Percentiles rank a stretch among this genome's conserved stretches.
phyloP scores from a whole-genome alignment of 345 rosid species.

The Kernera saxatilis region DNA sequence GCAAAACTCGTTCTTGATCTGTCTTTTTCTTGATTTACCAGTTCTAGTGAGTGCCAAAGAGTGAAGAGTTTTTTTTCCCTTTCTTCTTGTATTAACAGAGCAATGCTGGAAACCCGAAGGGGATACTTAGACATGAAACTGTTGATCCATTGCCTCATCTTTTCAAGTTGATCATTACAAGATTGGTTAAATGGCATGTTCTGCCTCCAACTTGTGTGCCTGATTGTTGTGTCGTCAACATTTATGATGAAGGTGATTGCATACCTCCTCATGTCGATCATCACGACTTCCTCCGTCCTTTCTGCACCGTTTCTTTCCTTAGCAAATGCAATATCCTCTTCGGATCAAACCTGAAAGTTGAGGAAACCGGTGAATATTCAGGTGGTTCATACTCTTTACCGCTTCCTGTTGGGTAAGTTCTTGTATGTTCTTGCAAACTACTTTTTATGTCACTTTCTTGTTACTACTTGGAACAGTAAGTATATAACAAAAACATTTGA shows the following conservation, averaged over 20 bases:
- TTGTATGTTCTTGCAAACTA: background rate
- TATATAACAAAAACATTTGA: background rate
- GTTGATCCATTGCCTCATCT: slow-evolving; percentile 50
- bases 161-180: slow-evolving; percentile 45
- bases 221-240: slow-evolving; percentile 57
- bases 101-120: slow-evolving; percentile 42
- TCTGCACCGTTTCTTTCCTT: slow-evolving; percentile 55
- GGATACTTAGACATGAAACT: slow-evolving; percentile 44
- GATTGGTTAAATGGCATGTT: slow-evolving; percentile 49
- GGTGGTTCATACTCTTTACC: slow-evolving; percentile 45
- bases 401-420: slow-evolving; percentile 40
- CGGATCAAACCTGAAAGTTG: slow-evolving; percentile 43
- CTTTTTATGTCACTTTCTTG: background rate
- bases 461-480: background rate
- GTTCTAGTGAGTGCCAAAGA: background rate
- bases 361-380: slow-evolving; percentile 40
- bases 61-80: background rate
- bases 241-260: slow-evolving; percentile 60
- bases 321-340: slow-evolving; percentile 42
- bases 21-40: background rate
- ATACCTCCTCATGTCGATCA: slow-evolving; percentile 63
- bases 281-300: slow-evolving; percentile 53
- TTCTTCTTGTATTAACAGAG: slow-evolving; percentile 25
- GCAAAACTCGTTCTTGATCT: background rate
- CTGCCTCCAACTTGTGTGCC: slow-evolving; percentile 51